phyloP scores from a whole-genome alignment of 1,139 yeast genomes.

The Candida sojae region DNA sequence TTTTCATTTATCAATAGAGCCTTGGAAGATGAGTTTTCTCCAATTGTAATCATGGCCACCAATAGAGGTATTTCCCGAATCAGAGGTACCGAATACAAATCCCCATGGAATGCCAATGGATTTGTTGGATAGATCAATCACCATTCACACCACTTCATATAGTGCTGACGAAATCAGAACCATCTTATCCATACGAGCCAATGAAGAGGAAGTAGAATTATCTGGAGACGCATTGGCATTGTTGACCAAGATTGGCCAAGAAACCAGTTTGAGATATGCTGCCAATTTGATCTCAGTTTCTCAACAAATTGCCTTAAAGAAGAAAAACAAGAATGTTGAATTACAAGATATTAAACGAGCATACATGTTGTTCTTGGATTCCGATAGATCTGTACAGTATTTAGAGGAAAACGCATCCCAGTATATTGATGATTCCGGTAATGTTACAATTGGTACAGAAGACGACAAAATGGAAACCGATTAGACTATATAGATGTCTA shows the following conservation, averaged over 20 bases:
- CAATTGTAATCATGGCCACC: constrained; percentile 98
- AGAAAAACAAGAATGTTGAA: constrained; percentile 72
- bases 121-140: constrained; percentile 89
- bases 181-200: constrained; percentile 87
- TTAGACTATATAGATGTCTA: constrained; percentile 9
- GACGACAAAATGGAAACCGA: constrained; percentile 56
- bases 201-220: constrained; percentile 92
- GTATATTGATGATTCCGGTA: constrained; percentile 73
- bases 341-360: constrained; percentile 86
- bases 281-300: constrained; percentile 88
- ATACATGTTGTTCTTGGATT: constrained; percentile 83
- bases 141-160: constrained; percentile 82
- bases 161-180: constrained; percentile 80
- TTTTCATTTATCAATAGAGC: constrained; percentile 96
- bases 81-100: constrained; percentile 89
- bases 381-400: constrained; percentile 82
- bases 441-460: constrained; percentile 50
- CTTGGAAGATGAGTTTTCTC: constrained; percentile 93
- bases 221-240: constrained; percentile 82
- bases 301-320: constrained; percentile 79
- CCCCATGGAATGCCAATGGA: constrained; percentile 95
- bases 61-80: constrained; percentile 92
- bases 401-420: constrained; percentile 68
- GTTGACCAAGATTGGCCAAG: constrained; percentile 89
- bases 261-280: constrained; percentile 91